Evolutionary conservation across 202 grass and related monocot genomes (phyloP), one percentile per base, ranked within the genome.

Genomic region (Elaeis oleifera): DNA sequence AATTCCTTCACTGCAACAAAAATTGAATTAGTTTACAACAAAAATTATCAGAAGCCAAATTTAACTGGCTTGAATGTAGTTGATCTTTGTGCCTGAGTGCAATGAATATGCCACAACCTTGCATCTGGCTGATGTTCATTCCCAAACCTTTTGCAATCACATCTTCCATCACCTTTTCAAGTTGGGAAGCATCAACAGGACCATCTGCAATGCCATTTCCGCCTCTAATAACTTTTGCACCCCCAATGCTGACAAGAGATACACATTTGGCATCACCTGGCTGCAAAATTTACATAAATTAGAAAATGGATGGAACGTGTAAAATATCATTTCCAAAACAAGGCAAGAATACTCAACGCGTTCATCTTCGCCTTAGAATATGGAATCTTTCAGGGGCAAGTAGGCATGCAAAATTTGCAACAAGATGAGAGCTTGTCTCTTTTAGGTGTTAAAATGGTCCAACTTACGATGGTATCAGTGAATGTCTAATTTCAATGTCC

Each of bases 191-290:
- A 53, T 86, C 60, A 51, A 96, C 77, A 73, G 75, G 60, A 71
- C 87, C 87, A 86, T 97, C 87, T 74, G 64, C 81, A 65, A 91
- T 68, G 59, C 68, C 76, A 89, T 85, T 89, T 81, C 92, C 92
- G 59, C 92, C 92, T 76, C 74, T 78, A 24, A 96, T 96, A 67
- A 96, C 79, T 71, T 86, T 96, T 49, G 31, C 4, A 65, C 87
- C 92, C 24, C 83, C 84, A 7, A 96, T 96, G 71, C 84, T 91
- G 65, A 96, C 92, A 81, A 96, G 84, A 61, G 81, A 89, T 71
- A 96, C 87, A 31, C 14, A 79, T 85, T 91, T 96, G 50, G 84
- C 56, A 53, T 96, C 87, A 17, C 92, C 87, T 7, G 87, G 92
- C 92, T 96, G 67, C 58, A 79, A 81, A 27, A 65, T 65, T 58